Evolutionary conservation across 2,329 filamentous ascomycete species (phyloP).

Genomic region (Pseudogymnoascus sp.): DNA sequence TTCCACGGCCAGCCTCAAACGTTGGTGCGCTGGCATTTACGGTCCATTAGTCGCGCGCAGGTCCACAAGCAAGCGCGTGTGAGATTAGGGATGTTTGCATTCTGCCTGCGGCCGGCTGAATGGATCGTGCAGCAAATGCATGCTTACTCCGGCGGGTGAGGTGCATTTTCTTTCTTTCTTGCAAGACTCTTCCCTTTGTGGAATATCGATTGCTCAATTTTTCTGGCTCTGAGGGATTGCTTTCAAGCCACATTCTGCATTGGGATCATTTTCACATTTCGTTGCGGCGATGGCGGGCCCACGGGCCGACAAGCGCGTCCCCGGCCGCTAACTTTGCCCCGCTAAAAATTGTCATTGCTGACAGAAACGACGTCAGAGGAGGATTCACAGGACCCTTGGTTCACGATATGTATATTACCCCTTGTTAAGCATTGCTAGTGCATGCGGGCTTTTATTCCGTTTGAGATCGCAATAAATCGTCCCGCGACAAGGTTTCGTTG

Average conservation of each 20-base stretch:
- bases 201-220: neutral
- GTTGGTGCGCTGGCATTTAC: neutral
- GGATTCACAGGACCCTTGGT: neutral
- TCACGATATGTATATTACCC: neutral
- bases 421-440: conserved; percentile 3
- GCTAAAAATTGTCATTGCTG: neutral
- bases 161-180: neutral
- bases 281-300: neutral
- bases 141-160: neutral
- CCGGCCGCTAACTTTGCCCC: neutral
- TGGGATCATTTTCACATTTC: neutral
- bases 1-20: conserved; percentile 1
- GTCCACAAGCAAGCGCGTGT: conserved; percentile 3
- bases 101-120: neutral
- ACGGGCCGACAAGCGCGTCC: conserved; percentile 2
- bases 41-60: neutral
- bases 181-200: neutral
- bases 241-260: neutral
- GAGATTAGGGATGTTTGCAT: conserved; percentile 1
- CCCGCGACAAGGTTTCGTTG: neutral
- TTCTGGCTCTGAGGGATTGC: neutral
- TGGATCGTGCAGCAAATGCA: neutral
- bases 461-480: conserved; percentile 4
- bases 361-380: neutral
- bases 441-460: neutral